phyloP scores from a whole-genome alignment of 345 rosid genomes.

The Corymbia maculata region DNA sequence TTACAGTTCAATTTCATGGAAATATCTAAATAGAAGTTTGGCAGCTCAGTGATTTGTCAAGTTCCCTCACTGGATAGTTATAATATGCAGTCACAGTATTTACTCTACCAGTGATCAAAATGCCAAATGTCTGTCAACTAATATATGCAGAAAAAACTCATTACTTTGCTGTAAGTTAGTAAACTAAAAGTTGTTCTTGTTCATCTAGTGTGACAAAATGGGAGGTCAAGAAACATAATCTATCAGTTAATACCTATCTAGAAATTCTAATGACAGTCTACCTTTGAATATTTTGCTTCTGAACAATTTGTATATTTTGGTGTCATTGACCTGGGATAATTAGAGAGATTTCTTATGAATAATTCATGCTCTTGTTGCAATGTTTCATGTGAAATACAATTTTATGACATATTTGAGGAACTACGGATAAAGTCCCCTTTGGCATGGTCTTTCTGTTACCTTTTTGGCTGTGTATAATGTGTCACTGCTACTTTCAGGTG shows the following conservation, averaged over 20 bases:
- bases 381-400: not conserved
- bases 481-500: constrained; percentile 23
- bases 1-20: not conserved
- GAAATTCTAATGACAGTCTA: not conserved
- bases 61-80: not conserved
- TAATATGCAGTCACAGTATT: not conserved
- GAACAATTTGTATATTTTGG: not conserved
- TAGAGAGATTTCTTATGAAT: not conserved
- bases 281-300: not conserved
- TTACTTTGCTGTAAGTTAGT: not conserved
- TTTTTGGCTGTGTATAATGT: not conserved
- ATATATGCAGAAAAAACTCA: not conserved
- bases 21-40: not conserved
- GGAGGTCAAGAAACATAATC: not conserved
- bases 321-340: not conserved
- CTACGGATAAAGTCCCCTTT: not conserved
- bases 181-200: not conserved
- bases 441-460: not conserved
- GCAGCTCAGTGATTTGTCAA: not conserved
- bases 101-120: not conserved
- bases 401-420: not conserved
- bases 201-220: not conserved
- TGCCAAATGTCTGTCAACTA: not conserved
- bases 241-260: not conserved
- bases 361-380: not conserved